Base-by-base conservation (phyloP, 2,329 filamentous ascomycete species). In the Epichloe sibirici region DNA sequence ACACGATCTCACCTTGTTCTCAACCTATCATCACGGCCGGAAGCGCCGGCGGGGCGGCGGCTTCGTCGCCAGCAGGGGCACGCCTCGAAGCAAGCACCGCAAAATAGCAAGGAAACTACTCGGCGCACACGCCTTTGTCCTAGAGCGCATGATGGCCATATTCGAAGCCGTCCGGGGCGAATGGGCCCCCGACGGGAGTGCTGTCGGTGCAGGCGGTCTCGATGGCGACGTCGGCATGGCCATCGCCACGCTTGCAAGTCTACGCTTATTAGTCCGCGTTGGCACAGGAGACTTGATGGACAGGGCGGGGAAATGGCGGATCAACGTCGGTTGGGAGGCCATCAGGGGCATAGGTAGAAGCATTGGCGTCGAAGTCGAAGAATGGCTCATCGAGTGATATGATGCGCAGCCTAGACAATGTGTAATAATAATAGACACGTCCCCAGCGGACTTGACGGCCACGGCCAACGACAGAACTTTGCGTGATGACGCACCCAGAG, bases 121-220 rank as follows among this genome's bases (percentile, higher is more conserved):
- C 4, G 86, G 86, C 9, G 84, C 88, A 0, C 83, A 86, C 57
- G 82, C 85, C 1, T 93, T 93, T 61, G 77, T 87, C 5, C 70
- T 91, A 13, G 88, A 93, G 68, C 76, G 88, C 37, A 79, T 91
- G 74, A 74, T 91, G 51, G 85, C 88, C 7, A 88, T 93, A 25
- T 86, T 89, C 57, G 77, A 81, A 9, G 81, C 85, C 1, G 77
- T 90, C 54, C 67, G 82, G 15, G 65, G 62, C 21, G 79, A 82
- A 64, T 81, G 78, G 78, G 65, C 69, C 15, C 63, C 59, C 45
- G 65, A 63, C 39, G 58, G 57, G 17, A 64, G 62, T 9, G 50
- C 47, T 48, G 61, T 58, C 43, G 64, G 58, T 23, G 63, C 59
- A 4, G 60, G 59, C 2, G 66, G 69, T 8, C 62, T 77, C 1